Base-by-base conservation (phyloP, 371 early-diverging fungal genomes). In the Mortierella sp. region DNA sequence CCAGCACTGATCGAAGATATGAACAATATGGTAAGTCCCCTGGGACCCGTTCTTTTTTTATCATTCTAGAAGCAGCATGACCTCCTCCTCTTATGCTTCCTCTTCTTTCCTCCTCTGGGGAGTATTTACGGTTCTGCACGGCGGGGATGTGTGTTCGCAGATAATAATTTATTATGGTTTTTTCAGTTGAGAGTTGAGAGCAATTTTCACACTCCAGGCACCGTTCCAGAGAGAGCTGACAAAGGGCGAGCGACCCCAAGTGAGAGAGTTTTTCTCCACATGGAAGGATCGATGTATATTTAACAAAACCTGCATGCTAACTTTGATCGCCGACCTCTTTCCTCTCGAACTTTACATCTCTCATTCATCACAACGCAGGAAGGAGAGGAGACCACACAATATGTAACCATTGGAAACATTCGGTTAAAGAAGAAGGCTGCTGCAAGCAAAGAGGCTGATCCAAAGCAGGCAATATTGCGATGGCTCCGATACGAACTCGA, bases 401-500 rank as follows among this genome's bases (percentile, higher is more conserved):
- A 21, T 29, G 28, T 50, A 12, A 37, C 60, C 16, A 24, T 55
- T 16, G 21, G 28, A 14, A 45, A 17, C n/a, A 6, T 46, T 31
- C 67, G 56, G 22, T 51, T 50, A 37, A 78, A 81, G 55, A 74
- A 68, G 52, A 67, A 66, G 39, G 66, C 63, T 0, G 49, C 65
- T 31, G 67, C 85, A 22, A 65, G 77, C 31, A 79, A 78, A 17
- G 53, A 79, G 31, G 66, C 67, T 21, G 89, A 90, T 63, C 71
- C 83, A 37, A 80, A 83, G 63, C 74, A 67, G 22, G 79, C 80
- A 2, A 59, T 91, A 1, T 64, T 89, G 47, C 79, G 76, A 28
- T 94, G 92, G 92, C 79, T 86, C 44, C 80, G 81, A n/a, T 63
- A 64, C 39, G 82, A 84, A 22, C 80, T 91, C 22, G 79, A 78